A percentile compares a stretch with the other conserved stretches of the same genome.
Evolutionary conservation across 805 yeast species (phyloP).

Genomic region (Pichia californica): DNA sequence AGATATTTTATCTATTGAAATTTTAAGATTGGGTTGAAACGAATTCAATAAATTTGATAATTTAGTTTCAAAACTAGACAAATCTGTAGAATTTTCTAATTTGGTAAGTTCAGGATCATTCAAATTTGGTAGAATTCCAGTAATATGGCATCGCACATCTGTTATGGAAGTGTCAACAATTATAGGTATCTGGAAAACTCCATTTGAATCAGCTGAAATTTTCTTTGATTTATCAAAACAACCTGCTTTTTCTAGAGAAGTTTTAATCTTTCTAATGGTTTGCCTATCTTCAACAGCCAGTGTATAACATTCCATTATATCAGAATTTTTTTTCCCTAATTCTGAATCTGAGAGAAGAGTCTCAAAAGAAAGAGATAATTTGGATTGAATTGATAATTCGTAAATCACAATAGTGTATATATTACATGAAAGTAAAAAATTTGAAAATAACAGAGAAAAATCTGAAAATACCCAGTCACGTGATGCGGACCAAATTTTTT

Average conservation of each 20-base stretch:
- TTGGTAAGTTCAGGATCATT: not conserved
- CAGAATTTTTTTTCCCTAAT: not conserved
- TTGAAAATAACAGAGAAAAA: no score
- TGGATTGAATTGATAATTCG: no score
- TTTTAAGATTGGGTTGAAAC: not conserved
- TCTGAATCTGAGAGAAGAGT: no score
- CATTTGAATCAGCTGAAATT: conserved; percentile 3
- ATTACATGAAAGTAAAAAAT: no score
- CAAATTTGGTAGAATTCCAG: not conserved
- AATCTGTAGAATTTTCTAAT: not conserved
- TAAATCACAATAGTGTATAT: no score
- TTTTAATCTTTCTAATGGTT: conserved; percentile 5
- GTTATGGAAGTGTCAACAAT: not conserved
- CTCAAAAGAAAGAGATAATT: no score
- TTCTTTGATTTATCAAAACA: not conserved
- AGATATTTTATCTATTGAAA: not conserved
- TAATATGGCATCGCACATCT: not conserved
- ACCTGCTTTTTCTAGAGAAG: not conserved
- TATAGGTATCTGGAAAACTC: conserved; percentile 1
- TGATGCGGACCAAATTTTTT: no score
- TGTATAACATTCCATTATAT: not conserved
- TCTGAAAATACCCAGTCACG: no score
- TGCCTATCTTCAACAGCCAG: not conserved
- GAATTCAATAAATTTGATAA: not conserved
- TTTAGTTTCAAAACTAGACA: not conserved